phyloP scores from a whole-genome alignment of 352 stramenopile species.

The Thalassiosira exigua region DNA sequence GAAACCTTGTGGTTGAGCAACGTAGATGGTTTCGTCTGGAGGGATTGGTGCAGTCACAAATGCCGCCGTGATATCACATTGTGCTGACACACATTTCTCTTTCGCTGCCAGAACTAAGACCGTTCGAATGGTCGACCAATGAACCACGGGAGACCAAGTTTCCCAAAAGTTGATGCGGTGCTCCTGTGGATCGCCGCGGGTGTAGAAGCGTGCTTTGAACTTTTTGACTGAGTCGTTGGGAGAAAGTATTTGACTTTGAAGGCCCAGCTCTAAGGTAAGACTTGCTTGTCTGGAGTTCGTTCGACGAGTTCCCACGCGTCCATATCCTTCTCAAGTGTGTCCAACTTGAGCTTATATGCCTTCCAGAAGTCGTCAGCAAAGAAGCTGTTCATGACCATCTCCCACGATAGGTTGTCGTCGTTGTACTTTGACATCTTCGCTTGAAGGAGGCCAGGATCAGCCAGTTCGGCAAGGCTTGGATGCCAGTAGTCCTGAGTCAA shows the following conservation, averaged over 20 bases:
- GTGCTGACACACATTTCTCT: no score
- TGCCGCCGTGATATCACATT: no score
- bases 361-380: no score
- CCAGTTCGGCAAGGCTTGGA: no score
- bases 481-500: no score
- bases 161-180: constrained; percentile 41
- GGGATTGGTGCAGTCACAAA: no score
- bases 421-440: no score
- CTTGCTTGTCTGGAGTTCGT: constrained; percentile 14
- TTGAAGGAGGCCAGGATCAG: no score
- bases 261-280: constrained; percentile 22
- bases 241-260: constrained; percentile 38
- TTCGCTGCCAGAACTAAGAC: constrained; percentile 15
- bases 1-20: no score
- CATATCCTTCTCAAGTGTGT: constrained; percentile 26
- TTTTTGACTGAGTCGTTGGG: constrained; percentile 22
- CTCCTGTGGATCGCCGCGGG: constrained; percentile 25
- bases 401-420: constrained; percentile 6
- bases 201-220: constrained; percentile 26
- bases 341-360: constrained; percentile 18
- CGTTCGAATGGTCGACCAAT: constrained; percentile 10
- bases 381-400: constrained; percentile 7
- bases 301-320: constrained; percentile 8
- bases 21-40: no score
- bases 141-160: constrained; percentile 26